These are phyloP conservation scores for Ophiostoma novo-ulmi DNA, from an alignment of 2,329 filamentous ascomycete genomes.

Conservation along the genomic window DNA sequence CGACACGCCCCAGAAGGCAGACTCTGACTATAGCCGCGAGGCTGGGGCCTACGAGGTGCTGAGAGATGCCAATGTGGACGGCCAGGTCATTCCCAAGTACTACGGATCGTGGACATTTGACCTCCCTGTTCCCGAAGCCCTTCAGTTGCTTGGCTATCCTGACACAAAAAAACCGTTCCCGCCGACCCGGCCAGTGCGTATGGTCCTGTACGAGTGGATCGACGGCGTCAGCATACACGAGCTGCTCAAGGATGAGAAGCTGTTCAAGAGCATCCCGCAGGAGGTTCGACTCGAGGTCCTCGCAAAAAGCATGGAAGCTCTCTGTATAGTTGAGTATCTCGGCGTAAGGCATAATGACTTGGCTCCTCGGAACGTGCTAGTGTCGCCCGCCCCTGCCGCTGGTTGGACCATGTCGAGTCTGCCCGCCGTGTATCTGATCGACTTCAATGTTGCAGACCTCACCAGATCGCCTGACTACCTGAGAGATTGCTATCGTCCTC, in stretches of 20 bases:
- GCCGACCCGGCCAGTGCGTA: neutral
- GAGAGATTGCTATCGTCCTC: neutral
- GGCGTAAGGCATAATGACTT: neutral
- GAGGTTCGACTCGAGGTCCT: neutral
- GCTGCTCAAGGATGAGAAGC: neutral
- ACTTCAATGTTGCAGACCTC: neutral
- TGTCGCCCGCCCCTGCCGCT: neutral
- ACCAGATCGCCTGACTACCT: neutral
- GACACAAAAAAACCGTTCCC: neutral
- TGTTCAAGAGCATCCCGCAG: neutral
- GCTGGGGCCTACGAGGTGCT: neutral
- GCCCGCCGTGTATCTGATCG: neutral
- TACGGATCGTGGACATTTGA: constrained; percentile 1
- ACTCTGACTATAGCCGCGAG: neutral
- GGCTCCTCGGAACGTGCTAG: neutral
- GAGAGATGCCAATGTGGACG: neutral
- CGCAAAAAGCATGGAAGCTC: neutral
- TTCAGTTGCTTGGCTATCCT: neutral
- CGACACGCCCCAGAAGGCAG: neutral
- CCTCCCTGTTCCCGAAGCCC: neutral
- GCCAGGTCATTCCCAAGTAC: neutral
- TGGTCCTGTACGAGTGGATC: neutral
- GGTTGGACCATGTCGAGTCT: neutral
- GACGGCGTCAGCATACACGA: neutral
- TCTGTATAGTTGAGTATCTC: neutral